phyloP scores from a whole-genome alignment of 176 grass and related monocot species.

The Rhynchospora pubera region DNA sequence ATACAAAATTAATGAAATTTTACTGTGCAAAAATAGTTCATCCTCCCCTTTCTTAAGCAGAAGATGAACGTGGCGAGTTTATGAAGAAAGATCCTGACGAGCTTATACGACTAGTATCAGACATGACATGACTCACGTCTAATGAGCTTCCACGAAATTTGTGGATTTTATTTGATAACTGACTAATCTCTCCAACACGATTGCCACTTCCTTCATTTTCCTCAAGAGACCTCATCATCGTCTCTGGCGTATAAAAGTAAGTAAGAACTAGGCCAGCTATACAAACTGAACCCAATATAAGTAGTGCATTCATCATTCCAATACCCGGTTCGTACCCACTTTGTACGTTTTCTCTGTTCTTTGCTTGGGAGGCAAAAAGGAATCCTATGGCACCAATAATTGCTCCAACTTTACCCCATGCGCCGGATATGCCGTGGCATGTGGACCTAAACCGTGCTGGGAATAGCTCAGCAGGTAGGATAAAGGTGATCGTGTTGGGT shows the following conservation, averaged over 20 bases:
- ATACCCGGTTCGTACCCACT: constrained; percentile 25
- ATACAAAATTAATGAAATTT: too few relatives aligned
- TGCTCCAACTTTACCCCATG: constrained; percentile 29
- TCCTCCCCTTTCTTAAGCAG: too few relatives aligned
- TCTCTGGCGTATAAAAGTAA: constrained; percentile 51
- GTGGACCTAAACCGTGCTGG: constrained; percentile 35
- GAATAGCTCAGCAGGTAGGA: constrained; percentile 39
- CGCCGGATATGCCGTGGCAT: constrained; percentile 34
- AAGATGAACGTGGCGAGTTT: too few relatives aligned
- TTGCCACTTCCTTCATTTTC: constrained; percentile 45
- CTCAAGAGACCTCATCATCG: constrained; percentile 55
- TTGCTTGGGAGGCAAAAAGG: constrained; percentile 29
- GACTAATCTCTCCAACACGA: neutral
- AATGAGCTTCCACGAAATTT: too few relatives aligned
- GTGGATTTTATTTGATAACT: neutral
- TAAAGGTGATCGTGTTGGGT: constrained; percentile 34
- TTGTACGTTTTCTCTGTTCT: neutral
- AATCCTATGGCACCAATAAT: constrained; percentile 33
- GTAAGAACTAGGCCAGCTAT: constrained; percentile 43
- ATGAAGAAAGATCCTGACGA: too few relatives aligned
- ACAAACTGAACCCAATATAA: constrained; percentile 47
- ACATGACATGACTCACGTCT: too few relatives aligned
- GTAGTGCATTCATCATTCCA: constrained; percentile 39
- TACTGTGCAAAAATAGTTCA: too few relatives aligned
- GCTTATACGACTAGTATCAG: too few relatives aligned